Base-by-base conservation (phyloP, 2,329 filamentous ascomycete species). In the Tolypocladium sp. region DNA sequence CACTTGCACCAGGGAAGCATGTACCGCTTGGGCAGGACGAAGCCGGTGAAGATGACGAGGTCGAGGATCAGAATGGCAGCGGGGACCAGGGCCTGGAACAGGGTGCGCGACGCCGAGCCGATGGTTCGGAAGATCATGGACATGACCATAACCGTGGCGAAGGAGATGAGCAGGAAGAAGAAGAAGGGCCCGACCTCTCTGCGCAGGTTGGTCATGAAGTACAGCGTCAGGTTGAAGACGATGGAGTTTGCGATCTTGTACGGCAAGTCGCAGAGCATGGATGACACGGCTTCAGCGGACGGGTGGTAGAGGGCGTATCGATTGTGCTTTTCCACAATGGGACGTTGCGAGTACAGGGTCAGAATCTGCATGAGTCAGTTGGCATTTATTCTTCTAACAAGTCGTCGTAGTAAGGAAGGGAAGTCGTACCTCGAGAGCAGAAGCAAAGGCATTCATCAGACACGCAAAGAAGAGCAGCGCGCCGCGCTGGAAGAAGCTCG, bases 221-320 rank as follows among this genome's bases (percentile, higher is more conserved):
- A 96, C 3, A 96, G 74, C 1, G 85, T 80, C 38, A 92, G 57
- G 70, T 96, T 95, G 79, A 95, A 96, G 4, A 83, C 74, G 63
- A 95, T 80, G 1, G 84, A 76, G 66, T 92, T 92, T n/a, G 74
- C 42, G 10, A 95, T 73, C 64, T 75, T 96, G 73, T 91, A 91
- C 0, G 92, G 92, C 74, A 96, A 75, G 66, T 97, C 92, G 62
- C 84, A 88, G 37, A 96, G 74, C 88, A 96, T 94, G 12, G 90
- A 94, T 0, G 90, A 85, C 60, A 91, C 81, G n/a, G 91, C 90
- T 79, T 97, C 92, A 20, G 91, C 89, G 12, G 89, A 92, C 0
- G 92, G 91, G 68, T 96, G 92, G 67, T 96, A 96, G 22, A 96
- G 80, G 22, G 92, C 91, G 70, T 96, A 96, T 60, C 89, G 85